Evolutionary conservation across 1,284 basidiomycete genomes (phyloP).

Genomic region (Mixia osmundae): DNA sequence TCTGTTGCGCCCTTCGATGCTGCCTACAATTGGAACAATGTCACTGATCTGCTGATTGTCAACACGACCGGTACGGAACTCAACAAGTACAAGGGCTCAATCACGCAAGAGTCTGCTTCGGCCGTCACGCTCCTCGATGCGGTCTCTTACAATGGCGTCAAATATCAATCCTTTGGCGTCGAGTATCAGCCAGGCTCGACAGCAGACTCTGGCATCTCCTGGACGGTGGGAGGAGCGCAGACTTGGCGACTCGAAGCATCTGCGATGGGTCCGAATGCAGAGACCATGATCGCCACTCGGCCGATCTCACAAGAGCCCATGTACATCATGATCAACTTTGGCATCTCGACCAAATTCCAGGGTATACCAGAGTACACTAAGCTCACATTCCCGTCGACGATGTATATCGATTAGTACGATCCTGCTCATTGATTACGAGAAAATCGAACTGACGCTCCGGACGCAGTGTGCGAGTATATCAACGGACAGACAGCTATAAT

Average conservation of each 20-base stretch:
- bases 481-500: conserved; percentile 3
- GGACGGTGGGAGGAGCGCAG: conserved; percentile 1
- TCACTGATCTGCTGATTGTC: neutral
- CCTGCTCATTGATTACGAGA: too few species aligned
- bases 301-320: conserved; percentile 23
- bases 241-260: conserved; percentile 8
- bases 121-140: conserved; percentile 16
- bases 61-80: conserved; percentile 14
- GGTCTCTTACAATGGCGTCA: conserved; percentile 11
- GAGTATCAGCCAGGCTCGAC: conserved; percentile 20
- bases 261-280: conserved; percentile 3
- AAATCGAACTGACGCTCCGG: neutral
- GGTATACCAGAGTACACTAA: neutral
- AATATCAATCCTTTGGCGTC: conserved; percentile 14
- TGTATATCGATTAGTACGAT: conserved; percentile 59
- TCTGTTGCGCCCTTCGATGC: conserved; percentile 18
- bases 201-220: conserved; percentile 4
- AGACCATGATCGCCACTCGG: neutral
- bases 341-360: conserved; percentile 9
- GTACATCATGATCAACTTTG: conserved; percentile 19
- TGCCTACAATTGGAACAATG: neutral
- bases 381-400: conserved; percentile 19
- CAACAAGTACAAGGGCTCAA: conserved; percentile 11
- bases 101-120: conserved; percentile 21
- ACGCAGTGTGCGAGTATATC: conserved; percentile 30